A percentile compares a stretch with the other conserved stretches of the same genome.
These are phyloP conservation scores for Tuber microsphaerosporum DNA, from an alignment of 495 filamentous ascomycete species.

Conservation along the genomic window DNA sequence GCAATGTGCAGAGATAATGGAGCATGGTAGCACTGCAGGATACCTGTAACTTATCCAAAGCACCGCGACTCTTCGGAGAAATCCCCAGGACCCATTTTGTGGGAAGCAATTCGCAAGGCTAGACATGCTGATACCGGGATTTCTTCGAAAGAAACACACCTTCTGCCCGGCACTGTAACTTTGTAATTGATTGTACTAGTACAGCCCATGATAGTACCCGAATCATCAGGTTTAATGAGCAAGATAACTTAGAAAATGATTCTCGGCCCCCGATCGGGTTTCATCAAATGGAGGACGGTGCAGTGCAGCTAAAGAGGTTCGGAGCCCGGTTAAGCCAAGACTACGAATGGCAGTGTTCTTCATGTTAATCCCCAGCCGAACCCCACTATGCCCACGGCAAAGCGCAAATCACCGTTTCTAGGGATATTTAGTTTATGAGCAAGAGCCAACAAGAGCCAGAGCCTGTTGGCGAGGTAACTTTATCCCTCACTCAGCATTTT, in stretches of 20 bases:
- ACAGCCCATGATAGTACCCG: neutral
- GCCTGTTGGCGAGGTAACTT: no score
- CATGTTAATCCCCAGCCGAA: neutral
- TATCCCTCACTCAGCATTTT: no score
- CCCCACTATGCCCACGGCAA: neutral
- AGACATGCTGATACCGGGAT: neutral
- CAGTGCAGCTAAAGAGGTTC: neutral
- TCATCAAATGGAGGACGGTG: neutral
- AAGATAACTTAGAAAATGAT: neutral
- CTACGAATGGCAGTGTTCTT: neutral
- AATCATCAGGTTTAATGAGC: neutral
- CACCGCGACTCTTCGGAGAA: neutral
- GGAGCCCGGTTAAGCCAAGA: neutral
- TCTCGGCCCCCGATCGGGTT: neutral
- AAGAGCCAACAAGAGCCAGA: no score
- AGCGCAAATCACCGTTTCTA: neutral
- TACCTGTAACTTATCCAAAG: neutral
- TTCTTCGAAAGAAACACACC: neutral
- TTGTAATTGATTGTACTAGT: neutral
- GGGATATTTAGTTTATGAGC: no score
- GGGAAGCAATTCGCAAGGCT: neutral
- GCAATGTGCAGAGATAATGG: neutral
- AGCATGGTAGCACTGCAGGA: neutral
- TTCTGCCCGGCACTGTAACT: neutral
- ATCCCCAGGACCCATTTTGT: neutral